These are phyloP conservation scores for Epichloe sylvatica DNA, from an alignment of 2,329 filamentous ascomycete species.

Conservation along the genomic window DNA sequence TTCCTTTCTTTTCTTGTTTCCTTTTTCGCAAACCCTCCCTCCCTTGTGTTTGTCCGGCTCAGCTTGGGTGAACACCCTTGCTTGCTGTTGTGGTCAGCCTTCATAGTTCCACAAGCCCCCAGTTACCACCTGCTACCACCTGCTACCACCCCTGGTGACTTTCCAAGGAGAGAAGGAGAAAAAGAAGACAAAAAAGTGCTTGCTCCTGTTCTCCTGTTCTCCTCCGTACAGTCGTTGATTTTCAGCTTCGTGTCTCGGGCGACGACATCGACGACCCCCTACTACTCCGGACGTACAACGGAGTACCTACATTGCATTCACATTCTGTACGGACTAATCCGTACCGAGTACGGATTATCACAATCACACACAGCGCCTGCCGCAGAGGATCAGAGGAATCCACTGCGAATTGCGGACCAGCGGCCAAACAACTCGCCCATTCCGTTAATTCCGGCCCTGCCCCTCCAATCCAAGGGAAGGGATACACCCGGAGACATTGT, in stretches of 20 bases:
- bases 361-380: not conserved
- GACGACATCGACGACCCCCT: slow-evolving; percentile 1
- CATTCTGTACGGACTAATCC: not conserved
- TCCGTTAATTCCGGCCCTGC: not conserved
- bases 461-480: not conserved
- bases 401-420: not conserved
- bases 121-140: not conserved
- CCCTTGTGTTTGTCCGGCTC: slow-evolving; percentile 1
- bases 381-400: not conserved
- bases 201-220: not conserved
- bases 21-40: not conserved
- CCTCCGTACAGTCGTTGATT: slow-evolving; percentile 2
- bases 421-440: not conserved
- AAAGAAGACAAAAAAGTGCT: not conserved
- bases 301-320: not conserved
- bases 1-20: not conserved
- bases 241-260: slow-evolving; percentile 4
- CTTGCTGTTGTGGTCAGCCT: not conserved
- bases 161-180: not conserved
- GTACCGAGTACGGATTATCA: too few relatives aligned
- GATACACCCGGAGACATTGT: not conserved
- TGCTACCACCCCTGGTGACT: not conserved
- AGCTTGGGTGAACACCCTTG: not conserved
- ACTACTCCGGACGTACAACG: not conserved
- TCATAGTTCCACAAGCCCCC: not conserved